Evolutionary conservation across 768 basidiomycete genomes (phyloP), one percentile per base, ranked within the genome.

Genomic region (Hortiboletus campestris): DNA sequence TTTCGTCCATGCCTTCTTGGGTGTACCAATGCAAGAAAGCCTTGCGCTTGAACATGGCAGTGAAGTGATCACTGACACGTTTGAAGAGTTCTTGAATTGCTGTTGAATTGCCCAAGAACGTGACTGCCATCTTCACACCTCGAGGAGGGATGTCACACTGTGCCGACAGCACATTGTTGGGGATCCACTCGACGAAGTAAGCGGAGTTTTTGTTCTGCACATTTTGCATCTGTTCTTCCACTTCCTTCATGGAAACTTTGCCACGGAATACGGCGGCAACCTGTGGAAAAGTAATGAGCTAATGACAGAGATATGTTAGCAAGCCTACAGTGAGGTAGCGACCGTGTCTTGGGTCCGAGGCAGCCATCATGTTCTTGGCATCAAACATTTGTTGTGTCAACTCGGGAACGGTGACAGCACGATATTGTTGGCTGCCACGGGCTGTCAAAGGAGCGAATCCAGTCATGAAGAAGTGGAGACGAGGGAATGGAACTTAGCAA

Each of bases 331-430:
- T 99, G 58, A 99, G 88, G 79, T 98, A 99, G 65, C 94, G 91
- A 60, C 97, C 97, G 64, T 97, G 91, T 69, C 94, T 81, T 40
- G 97, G 97, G 78, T 98, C 94, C 22, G 91, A 91, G 22, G 97
- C 97, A 64, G 95, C 94, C 94, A 98, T 96, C 93, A 96, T 95
- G 87, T 98, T 98, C 85, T 97, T 98, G 43, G 94, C 92, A 66
- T 98, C 96, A 74, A 98, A 99, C 95, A 98, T 98, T 69, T 99
- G 97, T 71, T 94, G 90, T 9, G 97, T 98, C 58, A 99, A 83
- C 75, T 99, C 97, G 32, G 97, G 94, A 39, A 99, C 95, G 54
- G 91, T 92, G 66, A 98, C 92, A 36, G 94, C 94, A 58, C 97
- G 91, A 83, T 94, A 99, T 67, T 93, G 88, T 66, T 92, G 91